These are phyloP conservation scores for Termitomyces heimii DNA, from an alignment of 768 basidiomycete genomes.

Conservation along the genomic window DNA sequence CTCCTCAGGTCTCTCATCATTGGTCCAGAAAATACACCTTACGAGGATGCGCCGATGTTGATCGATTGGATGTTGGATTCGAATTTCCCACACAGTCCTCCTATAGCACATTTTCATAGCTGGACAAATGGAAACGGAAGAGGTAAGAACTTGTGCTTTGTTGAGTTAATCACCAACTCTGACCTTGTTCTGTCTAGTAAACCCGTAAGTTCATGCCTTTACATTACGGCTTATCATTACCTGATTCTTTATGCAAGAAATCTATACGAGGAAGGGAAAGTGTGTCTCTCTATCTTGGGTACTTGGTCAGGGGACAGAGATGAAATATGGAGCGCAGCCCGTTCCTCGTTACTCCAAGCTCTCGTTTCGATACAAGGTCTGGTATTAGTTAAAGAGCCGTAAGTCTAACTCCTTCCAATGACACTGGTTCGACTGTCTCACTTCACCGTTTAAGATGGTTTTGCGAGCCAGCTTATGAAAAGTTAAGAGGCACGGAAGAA, in stretches of 20 bases:
- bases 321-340: conserved; percentile 80
- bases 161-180: conserved; percentile 5
- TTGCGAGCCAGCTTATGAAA: conserved; percentile 92
- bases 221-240: not conserved
- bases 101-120: conserved; percentile 83
- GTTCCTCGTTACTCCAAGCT: conserved; percentile 86
- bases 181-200: conserved; percentile 36
- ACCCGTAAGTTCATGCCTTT: conserved; percentile 51
- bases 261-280: conserved; percentile 93
- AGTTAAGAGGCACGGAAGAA: conserved; percentile 84
- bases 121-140: conserved; percentile 95
- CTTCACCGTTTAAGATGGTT: conserved; percentile 53
- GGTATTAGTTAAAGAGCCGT: conserved; percentile 91
- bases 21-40: conserved; percentile 93
- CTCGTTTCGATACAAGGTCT: conserved; percentile 93
- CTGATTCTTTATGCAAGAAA: conserved; percentile 43
- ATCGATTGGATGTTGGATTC: conserved; percentile 91
- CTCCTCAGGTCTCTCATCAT: conserved; percentile 85
- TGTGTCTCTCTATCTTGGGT: conserved; percentile 85
- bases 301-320: conserved; percentile 89
- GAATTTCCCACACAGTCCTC: conserved; percentile 78
- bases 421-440: conserved; percentile 1
- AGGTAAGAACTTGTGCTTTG: conserved; percentile 36
- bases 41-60: conserved; percentile 89
- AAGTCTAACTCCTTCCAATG: conserved; percentile 28